Percentiles rank a stretch among this genome's conserved stretches.
Conservation (phyloP, 1,284 basidiomycete species). For the Exobasidium rhododendri region DNA sequence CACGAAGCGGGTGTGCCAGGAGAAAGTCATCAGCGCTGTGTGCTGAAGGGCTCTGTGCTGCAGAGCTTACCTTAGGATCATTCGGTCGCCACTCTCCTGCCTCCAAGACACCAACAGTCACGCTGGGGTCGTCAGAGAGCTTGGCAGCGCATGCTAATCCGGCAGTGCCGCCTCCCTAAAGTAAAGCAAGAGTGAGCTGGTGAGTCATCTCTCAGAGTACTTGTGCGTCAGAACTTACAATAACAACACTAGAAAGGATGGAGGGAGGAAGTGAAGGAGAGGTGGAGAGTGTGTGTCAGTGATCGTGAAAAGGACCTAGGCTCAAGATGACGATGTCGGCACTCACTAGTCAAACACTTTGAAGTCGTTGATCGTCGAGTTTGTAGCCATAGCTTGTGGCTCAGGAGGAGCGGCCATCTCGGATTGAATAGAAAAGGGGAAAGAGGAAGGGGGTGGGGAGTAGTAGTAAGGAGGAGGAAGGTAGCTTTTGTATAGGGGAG, state of each 20-base stretch:
- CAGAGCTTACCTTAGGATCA: background rate
- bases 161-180: conserved; percentile 40
- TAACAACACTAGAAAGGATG: background rate
- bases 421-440: too few relatives aligned
- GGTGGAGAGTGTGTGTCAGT: background rate
- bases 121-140: conserved; percentile 31
- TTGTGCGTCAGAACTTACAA: background rate
- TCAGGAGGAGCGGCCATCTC: background rate
- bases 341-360: conserved; percentile 35
- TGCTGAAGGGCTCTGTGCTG: too few relatives aligned
- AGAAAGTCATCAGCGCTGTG: background rate
- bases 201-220: background rate
- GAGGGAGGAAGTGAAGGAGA: background rate
- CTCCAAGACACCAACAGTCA: conserved; percentile 40
- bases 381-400: conserved; percentile 16
- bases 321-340: background rate
- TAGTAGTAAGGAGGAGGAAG: too few relatives aligned
- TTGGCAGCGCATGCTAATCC: conserved; percentile 35
- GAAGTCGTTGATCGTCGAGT: conserved; percentile 28
- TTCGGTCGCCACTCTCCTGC: conserved; percentile 28
- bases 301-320: too few relatives aligned
- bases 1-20: too few relatives aligned
- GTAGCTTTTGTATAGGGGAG: too few relatives aligned
- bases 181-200: conserved; percentile 9
- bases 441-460: too few relatives aligned